Evolutionary conservation across 2,329 filamentous ascomycete species (phyloP), one percentile per base, ranked within the genome.

Genomic region (Paraphoma chrysanthemicola): DNA sequence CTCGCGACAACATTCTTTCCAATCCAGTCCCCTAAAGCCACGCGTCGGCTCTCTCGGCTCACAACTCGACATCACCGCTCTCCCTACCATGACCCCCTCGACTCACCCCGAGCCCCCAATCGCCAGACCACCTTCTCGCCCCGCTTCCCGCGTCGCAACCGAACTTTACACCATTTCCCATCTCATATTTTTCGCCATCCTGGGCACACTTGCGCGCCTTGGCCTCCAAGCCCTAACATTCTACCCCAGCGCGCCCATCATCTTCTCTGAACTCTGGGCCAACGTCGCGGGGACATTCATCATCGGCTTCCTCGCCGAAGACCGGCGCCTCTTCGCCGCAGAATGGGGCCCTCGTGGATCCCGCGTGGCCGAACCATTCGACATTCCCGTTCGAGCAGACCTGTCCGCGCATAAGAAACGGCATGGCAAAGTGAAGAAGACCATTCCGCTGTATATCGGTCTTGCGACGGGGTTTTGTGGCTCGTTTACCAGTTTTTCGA

Each of bases 401-500:
- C 33, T 44, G 4, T 84, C 83, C n/a, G 65, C 85, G 33, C 33
- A 36, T 7, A 74, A 71, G 54, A 70, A 69, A 0, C 66, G 72
- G 6, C 74, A 79, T 44, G 62, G 57, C 6, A 80, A 88, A 69
- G 82, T 74, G 28, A 97, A 97, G 73, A 96, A 96, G 80, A 91
- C 90, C 0, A 90, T 96, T 29, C 93, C 94, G 0, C 81, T 97
- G 0, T 97, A 96, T 71, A 90, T 96, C 56, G 93, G 91, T 48
- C 85, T 97, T 6, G 86, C 91, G 0, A 96, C 90, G 0, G 94
- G 90, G 10, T 95, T 95, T 75, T 96, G 92, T 69, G 92, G 94
- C 59, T 93, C 90, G 63, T 91, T 95, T 69, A 97, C 93, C 0
- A 93, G 90, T 9, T 97, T 97, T 77, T 96, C 93, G 0, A 88